Base-by-base conservation (phyloP, 2,329 filamentous ascomycete genomes). In the Fusarium sp. region DNA sequence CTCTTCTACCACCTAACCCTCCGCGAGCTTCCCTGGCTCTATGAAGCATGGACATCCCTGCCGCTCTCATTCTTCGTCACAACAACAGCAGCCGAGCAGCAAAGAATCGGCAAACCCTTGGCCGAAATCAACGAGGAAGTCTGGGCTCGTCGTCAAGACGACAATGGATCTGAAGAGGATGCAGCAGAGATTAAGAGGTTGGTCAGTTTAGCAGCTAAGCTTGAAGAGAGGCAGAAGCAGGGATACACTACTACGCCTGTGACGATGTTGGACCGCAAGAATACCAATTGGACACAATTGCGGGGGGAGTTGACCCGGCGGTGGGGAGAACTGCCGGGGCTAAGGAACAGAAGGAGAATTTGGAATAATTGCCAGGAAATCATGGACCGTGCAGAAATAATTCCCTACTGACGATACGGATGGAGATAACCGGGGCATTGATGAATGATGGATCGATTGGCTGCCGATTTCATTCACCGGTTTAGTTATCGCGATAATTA, bases 1-100 rank as follows among this genome's bases (percentile, higher is more conserved):
- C 40, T 76, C 1, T 60, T 74, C 19, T 62, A 61, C 15, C 18
- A 57, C 3, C 16, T 72, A 1, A 65, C 60, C 6, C 12, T 76
- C 6, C 62, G 63, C 15, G 47, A 71, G 3, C 50, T 50, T 0
- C 72, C 75, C 9, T 76, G 72, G 70, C 12, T 75, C 7, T 75
- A 67, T 15, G 75, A 76, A 38, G 70, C 72, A 18, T 77, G 74
- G 70, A 57, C 49, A 1, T n/a, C 47, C 4, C n/a, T 59, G 5
- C 57, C 64, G 6, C 40, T 69, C 12, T 76, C 74, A 6, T 72
- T 63, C 35, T 76, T 71, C 67, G 52, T 64, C 7, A 70, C 70
- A 0, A 74, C 54, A 8, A 67, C 69, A 9, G 49, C 38, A 18
- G 46, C 28, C 16, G 69, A 52, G 19, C 57, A 64, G 30, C 35